Evolutionary conservation across 2,329 filamentous ascomycete species (phyloP).

Genomic region (Aureobasidium pullulans): DNA sequence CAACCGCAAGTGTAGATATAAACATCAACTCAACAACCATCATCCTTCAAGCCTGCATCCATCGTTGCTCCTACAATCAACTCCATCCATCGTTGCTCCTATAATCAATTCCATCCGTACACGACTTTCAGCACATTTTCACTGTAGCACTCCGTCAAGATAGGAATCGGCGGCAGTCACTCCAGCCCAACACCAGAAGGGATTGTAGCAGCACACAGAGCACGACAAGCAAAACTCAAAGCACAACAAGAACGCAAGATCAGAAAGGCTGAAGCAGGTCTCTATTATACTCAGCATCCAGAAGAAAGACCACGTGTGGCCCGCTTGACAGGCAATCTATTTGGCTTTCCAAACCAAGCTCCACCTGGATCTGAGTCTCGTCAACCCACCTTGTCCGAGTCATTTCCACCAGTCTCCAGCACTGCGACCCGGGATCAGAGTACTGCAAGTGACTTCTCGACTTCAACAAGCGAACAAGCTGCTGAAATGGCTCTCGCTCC

Average conservation of each 20-base stretch:
- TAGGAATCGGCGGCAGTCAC: not conserved
- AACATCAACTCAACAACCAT: not conserved
- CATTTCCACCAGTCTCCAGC: not conserved
- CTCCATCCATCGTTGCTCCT: not conserved
- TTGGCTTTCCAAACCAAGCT: not conserved
- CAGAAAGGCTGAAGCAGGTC: not conserved
- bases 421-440: not conserved
- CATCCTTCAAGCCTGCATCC: not conserved
- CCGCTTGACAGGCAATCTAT: not conserved
- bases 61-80: not conserved
- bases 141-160: not conserved
- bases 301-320: not conserved
- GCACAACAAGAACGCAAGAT: not conserved
- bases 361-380: not conserved
- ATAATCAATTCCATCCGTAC: not conserved
- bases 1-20: slow-evolving; percentile 7
- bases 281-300: not conserved
- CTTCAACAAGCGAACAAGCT: not conserved
- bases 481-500: slow-evolving; percentile 63
- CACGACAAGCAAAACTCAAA: not conserved
- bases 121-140: no score
- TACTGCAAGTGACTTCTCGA: not conserved
- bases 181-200: not conserved
- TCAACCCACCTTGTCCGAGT: not conserved
- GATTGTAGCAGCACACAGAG: not conserved